Conservation (phyloP, 306 rosid genomes). For the Oxytropis ochrocephala region DNA sequence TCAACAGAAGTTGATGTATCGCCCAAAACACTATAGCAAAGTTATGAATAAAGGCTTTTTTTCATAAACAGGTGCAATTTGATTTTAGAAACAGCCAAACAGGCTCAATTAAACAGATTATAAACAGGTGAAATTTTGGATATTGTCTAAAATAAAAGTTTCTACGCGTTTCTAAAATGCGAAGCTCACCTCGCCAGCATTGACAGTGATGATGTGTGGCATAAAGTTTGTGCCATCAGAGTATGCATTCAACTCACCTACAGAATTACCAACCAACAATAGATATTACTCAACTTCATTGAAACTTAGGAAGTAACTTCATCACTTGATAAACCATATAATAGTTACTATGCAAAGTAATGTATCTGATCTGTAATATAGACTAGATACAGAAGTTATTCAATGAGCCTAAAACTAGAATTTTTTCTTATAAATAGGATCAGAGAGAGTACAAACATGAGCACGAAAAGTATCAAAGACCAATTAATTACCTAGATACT, state of each 20-base stretch:
- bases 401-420: too few relatives aligned
- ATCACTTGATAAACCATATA: too few relatives aligned
- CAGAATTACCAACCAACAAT: conserved; percentile 16
- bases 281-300: conserved; percentile 6
- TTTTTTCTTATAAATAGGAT: too few relatives aligned
- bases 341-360: too few relatives aligned
- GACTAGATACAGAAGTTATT: too few relatives aligned
- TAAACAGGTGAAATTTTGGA: too few relatives aligned
- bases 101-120: too few relatives aligned
- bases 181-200: conserved; percentile 73
- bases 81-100: too few relatives aligned
- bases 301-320: conserved; percentile 4
- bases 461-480: not conserved
- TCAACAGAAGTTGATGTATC: too few relatives aligned
- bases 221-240: conserved; percentile 56
- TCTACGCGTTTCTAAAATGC: not conserved
- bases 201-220: conserved; percentile 75
- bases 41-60: not conserved
- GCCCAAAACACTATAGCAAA: not conserved
- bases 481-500: conserved; percentile 43
- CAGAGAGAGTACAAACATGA: not conserved
- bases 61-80: too few relatives aligned
- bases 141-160: too few relatives aligned
- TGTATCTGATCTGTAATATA: too few relatives aligned
- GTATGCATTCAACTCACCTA: conserved; percentile 52